Conservation (phyloP, 2,329 filamentous ascomycete species). For the Colletotrichum acutatum region DNA sequence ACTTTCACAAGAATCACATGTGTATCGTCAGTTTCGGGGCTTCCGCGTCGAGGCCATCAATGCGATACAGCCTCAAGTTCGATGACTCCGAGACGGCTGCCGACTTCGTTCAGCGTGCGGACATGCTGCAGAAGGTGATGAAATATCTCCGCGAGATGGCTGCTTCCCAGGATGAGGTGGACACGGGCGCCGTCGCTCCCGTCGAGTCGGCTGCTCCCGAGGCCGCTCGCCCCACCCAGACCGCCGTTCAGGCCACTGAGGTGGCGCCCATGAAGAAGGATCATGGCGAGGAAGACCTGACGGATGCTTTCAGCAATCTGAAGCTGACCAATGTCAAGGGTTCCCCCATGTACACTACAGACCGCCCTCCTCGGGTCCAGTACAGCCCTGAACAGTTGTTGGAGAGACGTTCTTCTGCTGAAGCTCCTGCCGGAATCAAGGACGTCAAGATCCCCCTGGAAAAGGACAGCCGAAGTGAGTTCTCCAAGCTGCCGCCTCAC, state of each 20-base stretch:
- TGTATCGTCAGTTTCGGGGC: background rate
- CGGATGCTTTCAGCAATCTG: constrained; percentile 18
- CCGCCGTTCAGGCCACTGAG: background rate
- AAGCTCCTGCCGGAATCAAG: constrained; percentile 12
- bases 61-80: background rate
- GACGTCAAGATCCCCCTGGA: constrained; percentile 16
- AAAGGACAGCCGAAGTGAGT: background rate
- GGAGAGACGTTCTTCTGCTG: background rate
- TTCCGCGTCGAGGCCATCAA: background rate
- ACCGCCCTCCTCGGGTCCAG: background rate
- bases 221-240: background rate
- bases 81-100: background rate
- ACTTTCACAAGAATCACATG: background rate
- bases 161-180: background rate
- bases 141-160: background rate
- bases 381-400: constrained; percentile 14
- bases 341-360: constrained; percentile 19
- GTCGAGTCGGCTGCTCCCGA: background rate
- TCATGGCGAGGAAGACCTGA: background rate
- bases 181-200: background rate
- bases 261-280: too few species aligned
- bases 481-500: background rate
- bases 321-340: constrained; percentile 19
- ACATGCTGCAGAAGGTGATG: background rate
- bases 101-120: background rate